These are phyloP conservation scores for Cnidoscolus chayamansa DNA, from an alignment of 441 rosid genomes.

Conservation along the genomic window DNA sequence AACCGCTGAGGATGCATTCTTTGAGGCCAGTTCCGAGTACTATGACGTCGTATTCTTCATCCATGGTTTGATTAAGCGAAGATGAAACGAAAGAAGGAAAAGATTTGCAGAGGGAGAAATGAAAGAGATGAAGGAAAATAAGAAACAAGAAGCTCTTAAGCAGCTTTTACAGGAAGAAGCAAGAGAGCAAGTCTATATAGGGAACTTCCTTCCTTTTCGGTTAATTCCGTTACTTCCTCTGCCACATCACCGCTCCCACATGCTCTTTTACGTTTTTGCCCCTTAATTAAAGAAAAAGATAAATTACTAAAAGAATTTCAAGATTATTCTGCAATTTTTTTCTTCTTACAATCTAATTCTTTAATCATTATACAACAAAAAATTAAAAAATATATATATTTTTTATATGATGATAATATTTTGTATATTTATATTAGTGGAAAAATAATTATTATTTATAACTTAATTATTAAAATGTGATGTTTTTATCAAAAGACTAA, in stretches of 20 bases:
- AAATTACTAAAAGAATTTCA: no score
- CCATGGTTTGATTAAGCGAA: slow-evolving; percentile 30
- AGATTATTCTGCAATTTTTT: no score
- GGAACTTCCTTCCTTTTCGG: slow-evolving; percentile 5
- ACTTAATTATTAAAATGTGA: no score
- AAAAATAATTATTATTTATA: no score
- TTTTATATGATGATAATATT: no score
- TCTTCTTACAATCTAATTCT: no score
- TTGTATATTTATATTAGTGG: no score
- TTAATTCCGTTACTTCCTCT: background rate
- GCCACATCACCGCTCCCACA: background rate
- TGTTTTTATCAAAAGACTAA: no score
- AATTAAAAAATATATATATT: no score
- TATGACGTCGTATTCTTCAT: slow-evolving; percentile 67
- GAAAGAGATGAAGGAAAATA: background rate
- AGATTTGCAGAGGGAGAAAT: background rate
- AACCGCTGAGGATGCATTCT: slow-evolving; percentile 58
- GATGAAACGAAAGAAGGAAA: background rate
- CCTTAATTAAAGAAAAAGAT: no score
- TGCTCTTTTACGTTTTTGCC: background rate
- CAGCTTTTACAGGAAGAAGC: background rate
- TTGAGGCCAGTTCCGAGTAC: slow-evolving; percentile 74
- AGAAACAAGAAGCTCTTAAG: background rate
- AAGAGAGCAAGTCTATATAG: slow-evolving; percentile 11
- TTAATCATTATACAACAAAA: no score